Evolutionary conservation across 495 filamentous ascomycete species (phyloP), one percentile per base, ranked within the genome.

Genomic region (Mycothermus thermophilus): DNA sequence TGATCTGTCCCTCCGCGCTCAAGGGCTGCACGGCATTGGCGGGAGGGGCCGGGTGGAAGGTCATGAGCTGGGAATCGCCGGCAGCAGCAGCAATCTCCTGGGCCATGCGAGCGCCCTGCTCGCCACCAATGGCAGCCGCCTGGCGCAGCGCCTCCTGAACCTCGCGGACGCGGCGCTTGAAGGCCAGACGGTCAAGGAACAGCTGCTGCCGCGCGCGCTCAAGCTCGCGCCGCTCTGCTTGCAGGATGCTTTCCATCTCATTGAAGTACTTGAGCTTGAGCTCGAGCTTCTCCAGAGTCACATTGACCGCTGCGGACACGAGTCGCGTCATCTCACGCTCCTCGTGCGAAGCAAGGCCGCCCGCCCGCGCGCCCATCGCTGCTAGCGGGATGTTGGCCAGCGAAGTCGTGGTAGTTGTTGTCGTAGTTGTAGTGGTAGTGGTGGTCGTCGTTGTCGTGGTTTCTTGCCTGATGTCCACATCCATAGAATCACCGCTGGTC

Each of bases 291-390:
- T 83, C 72, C 19, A 94, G 67, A 12, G 79, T 84, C 11, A 83
- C 63, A 52, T 93, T 93, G 35, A 93, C 80, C 0, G 84, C 76
- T 2, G 81, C 73, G 8, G 83, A 84, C 15, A 95, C 82, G 28
- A 95, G 77, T 11, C 80, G 75, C 19, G 88, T 88, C 80, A 94
- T 88, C 53, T 93, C 83, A 18, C 90, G 84, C 58, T 97, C 90
- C 55, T 93, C 85, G 47, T 95, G 85, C 0, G 90, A 94, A 8
- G 85, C 83, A 19, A 97, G 74, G 4, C 79, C 88, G 9, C 80
- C 77, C 14, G 87, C 76, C 35, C 90, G 81, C 1, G 83, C 85
- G 9, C 86, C 86, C 17, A 86, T 77, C 19, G 83, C 66, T 6
- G 83, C 84, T 20, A 97, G 72, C 4, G 90, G 80, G 32, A 92